Base-by-base conservation (phyloP, 2,329 filamentous ascomycete species). In the Hypoxylon sp. region DNA sequence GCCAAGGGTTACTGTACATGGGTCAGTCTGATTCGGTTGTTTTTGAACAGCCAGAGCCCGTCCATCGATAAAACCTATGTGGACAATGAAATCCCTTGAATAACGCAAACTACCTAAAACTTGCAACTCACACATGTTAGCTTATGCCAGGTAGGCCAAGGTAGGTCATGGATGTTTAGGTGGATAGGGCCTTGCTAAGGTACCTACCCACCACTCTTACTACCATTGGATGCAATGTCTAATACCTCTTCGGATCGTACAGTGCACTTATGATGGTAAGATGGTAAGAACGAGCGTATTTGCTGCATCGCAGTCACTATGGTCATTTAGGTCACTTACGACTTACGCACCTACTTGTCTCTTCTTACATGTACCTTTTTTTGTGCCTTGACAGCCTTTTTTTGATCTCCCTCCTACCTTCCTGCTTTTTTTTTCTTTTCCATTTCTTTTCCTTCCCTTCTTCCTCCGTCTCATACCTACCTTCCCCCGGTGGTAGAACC, bases 51-150 rank as follows among this genome's bases (percentile, higher is more conserved):
- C 58, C 58, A 53, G 29, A 50, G 24, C 47, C 31, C 26, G 47
- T 53, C 31, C 33, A 46, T 58, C 37, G 59, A 62, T 17, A 47
- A 54, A 54, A 62, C 26, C 29, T 48, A 46, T 47, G 52, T 66
- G 63, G 67, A 66, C 63, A 57, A 63, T 59, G 63, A 33, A 60
- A 59, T 63, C 59, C 67, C 67, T 69, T 69, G 63, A 47, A 66
- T 63, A 67, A 67, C 54, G 55, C 67, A 70, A 67, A 67, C 63
- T 67, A 67, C 67, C 67, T 70, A 70, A 67, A 67, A 63, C 67
- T 70, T 64, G 67, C 67, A 70, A 70, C 64, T 64, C 59, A 59
- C 64, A 24, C 64, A 70, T 55, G 64, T 64, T 70, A 70, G 67
- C 64, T 64, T 58, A 65, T 67, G 60, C 50, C 63, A 61, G 48